phyloP scores from a whole-genome alignment of 371 early-diverging fungal genomes.

The Blastocladiella emersonii region DNA sequence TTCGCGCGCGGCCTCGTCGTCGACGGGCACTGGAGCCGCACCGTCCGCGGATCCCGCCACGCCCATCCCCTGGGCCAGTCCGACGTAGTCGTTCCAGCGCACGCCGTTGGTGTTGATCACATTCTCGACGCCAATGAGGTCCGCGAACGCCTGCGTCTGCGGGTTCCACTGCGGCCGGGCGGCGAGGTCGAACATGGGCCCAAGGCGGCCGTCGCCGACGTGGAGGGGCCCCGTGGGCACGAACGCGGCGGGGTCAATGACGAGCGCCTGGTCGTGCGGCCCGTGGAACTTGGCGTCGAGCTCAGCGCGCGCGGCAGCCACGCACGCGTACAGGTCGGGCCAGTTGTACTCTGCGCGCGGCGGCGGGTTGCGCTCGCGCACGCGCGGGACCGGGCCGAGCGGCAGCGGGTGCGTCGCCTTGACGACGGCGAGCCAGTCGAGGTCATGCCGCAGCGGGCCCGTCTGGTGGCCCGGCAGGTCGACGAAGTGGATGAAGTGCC shows the following conservation, averaged over 20 bases:
- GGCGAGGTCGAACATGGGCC: not conserved
- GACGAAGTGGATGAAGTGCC: conserved; percentile 41
- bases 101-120: no score
- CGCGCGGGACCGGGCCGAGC: not conserved
- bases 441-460: conserved; percentile 46
- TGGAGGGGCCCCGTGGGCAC: not conserved
- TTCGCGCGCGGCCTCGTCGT: no score
- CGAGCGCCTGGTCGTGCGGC: not conserved
- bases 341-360: not conserved
- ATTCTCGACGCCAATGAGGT: conserved; percentile 39
- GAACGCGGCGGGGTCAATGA: not conserved
- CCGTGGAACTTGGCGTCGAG: not conserved
- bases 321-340: not conserved
- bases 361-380: not conserved
- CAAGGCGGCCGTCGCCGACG: not conserved
- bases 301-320: not conserved
- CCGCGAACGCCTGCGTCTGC: conserved; percentile 49
- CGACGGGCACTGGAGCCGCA: no score
- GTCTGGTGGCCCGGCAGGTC: conserved; percentile 29
- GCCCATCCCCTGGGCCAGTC: no score
- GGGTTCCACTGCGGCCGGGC: conserved; percentile 35
- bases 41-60: no score
- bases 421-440: conserved; percentile 74
- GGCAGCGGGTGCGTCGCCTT: conserved; percentile 15
- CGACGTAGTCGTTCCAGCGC: no score